A percentile compares a stretch with the other conserved stretches of the same genome.
Conservation (phyloP, 1,284 basidiomycete species). For the Fomitopsis betulina region DNA sequence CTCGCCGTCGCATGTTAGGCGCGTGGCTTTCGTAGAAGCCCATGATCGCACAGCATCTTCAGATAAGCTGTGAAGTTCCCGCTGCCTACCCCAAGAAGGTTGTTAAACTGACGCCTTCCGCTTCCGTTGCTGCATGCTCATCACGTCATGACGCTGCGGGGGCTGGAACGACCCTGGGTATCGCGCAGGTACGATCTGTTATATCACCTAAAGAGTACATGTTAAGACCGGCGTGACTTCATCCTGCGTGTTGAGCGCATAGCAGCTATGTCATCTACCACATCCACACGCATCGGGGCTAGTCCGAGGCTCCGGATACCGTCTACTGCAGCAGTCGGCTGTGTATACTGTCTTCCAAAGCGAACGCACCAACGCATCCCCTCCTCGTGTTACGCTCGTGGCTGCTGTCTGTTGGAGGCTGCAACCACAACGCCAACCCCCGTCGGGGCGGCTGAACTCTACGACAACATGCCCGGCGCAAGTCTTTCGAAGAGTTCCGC, state of each 20-base stretch:
- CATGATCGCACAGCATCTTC: neutral
- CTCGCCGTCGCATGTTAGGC: neutral
- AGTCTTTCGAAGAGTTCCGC: neutral
- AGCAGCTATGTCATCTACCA: neutral
- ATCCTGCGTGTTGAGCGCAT: neutral
- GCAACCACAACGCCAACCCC: neutral
- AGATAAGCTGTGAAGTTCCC: constrained; percentile 1
- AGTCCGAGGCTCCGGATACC: constrained; percentile 1
- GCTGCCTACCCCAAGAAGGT: neutral
- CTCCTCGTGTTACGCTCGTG: neutral
- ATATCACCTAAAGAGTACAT: neutral
- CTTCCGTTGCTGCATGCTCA: neutral
- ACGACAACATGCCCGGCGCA: neutral
- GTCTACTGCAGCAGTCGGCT: neutral
- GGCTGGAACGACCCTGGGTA: neutral
- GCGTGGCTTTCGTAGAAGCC: neutral
- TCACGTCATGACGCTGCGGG: neutral
- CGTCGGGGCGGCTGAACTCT: neutral
- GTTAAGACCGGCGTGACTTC: neutral
- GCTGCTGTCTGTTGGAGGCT: neutral
- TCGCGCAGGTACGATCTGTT: neutral
- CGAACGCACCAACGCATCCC: neutral
- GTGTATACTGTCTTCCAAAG: neutral
- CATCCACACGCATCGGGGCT: neutral
- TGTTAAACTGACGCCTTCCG: no score